Conservation (phyloP, 345 rosid species). For the Arabidopsis arenosa region DNA sequence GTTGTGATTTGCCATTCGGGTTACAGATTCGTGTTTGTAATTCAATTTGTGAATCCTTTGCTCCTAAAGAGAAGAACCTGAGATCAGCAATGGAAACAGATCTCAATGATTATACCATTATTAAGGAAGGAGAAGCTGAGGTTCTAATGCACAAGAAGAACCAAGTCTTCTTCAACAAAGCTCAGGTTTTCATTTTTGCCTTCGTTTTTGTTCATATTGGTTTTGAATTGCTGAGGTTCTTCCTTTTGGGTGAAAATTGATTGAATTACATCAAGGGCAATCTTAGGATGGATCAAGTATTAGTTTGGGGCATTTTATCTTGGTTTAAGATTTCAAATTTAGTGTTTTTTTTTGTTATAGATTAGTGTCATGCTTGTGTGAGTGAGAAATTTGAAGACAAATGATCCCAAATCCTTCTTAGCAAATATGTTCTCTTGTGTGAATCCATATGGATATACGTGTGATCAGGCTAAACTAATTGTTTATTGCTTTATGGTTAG, state of each 20-base stretch:
- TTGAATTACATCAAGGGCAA: slow-evolving; percentile 25
- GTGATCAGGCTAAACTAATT: slow-evolving; percentile 14
- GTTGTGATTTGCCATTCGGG: slow-evolving; percentile 13
- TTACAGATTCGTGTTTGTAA: slow-evolving; percentile 36
- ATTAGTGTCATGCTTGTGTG: too few species aligned
- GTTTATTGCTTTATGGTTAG: slow-evolving; percentile 49
- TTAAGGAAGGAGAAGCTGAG: slow-evolving; percentile 98
- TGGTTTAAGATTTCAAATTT: slow-evolving; percentile 15
- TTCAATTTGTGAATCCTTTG: slow-evolving; percentile 16
- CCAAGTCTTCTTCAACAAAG: slow-evolving; percentile 92
- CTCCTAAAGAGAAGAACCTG: slow-evolving; percentile 27
- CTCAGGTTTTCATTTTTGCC: slow-evolving; percentile 63
- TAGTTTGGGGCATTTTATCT: background rate
- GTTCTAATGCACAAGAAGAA: slow-evolving; percentile 93
- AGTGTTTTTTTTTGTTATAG: background rate
- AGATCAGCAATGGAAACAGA: slow-evolving; percentile 51
- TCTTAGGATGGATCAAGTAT: background rate
- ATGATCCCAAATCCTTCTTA: too few species aligned
- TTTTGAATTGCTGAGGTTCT: slow-evolving; percentile 22
- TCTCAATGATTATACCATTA: slow-evolving; percentile 71
- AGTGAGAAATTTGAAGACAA: too few species aligned
- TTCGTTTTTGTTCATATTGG: background rate
- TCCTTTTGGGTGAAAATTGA: slow-evolving; percentile 5
- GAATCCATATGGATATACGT: background rate
- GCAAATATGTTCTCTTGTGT: background rate